Evolutionary conservation across 1,284 basidiomycete genomes (phyloP).

Genomic region (Puccinia hordei): DNA sequence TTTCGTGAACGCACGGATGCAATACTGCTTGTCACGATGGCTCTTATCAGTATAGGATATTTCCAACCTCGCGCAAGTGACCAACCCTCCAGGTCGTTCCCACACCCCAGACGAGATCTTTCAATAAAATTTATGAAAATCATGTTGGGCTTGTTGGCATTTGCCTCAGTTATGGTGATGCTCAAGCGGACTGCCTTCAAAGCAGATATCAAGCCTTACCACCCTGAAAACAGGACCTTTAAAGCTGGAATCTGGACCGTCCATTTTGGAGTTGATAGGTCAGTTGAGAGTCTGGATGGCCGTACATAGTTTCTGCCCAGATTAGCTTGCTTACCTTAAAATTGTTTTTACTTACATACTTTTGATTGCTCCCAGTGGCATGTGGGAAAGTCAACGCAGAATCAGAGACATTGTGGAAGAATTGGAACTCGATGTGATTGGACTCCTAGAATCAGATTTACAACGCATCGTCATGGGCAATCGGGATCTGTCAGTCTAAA

Average conservation of each 20-base stretch:
- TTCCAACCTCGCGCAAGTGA: slow-evolving; percentile 26
- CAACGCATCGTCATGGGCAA: slow-evolving; percentile 86
- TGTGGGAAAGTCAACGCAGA: slow-evolving; percentile 77
- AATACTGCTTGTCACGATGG: slow-evolving; percentile 59
- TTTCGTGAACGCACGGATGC: slow-evolving; percentile 79
- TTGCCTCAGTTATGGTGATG: slow-evolving; percentile 63
- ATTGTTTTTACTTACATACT: neutral
- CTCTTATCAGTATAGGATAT: slow-evolving; percentile 50
- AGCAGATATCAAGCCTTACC: slow-evolving; percentile 66
- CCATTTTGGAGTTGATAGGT: slow-evolving; percentile 66
- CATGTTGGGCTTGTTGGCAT: slow-evolving; percentile 22
- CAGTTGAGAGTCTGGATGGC: neutral
- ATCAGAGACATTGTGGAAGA: slow-evolving; percentile 70
- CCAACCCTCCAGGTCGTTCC: neutral
- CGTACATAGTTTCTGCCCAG: neutral
- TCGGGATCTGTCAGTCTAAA: slow-evolving; percentile 71
- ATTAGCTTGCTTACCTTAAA: slow-evolving; percentile 60
- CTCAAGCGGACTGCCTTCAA: slow-evolving; percentile 66
- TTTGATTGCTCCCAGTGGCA: slow-evolving; percentile 66
- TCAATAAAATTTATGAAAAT: slow-evolving; percentile 7
- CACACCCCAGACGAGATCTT: neutral
- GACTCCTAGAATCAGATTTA: slow-evolving; percentile 77
- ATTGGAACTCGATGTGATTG: slow-evolving; percentile 59
- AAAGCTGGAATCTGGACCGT: slow-evolving; percentile 92
- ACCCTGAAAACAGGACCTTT: slow-evolving; percentile 70